phyloP scores from a whole-genome alignment of 805 yeast species.

The Metschnikowia dekortorum region DNA sequence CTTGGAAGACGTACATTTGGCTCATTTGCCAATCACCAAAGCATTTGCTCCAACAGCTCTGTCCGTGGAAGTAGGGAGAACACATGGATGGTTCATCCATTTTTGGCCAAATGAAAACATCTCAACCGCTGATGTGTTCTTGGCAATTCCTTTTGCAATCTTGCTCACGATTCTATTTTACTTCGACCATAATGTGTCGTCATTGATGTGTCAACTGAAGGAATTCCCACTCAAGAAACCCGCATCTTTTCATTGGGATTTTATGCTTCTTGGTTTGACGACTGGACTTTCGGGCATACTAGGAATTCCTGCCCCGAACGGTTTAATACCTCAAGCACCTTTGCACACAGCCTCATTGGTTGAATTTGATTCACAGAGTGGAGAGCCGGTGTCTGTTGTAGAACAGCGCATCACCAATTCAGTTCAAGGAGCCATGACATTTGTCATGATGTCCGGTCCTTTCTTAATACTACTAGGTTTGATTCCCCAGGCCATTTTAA shows the following conservation, averaged over 20 bases:
- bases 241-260: conserved; percentile 89
- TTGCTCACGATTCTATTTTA: conserved; percentile 80
- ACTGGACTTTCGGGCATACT: conserved; percentile 84
- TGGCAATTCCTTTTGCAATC: conserved; percentile 91
- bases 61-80: conserved; percentile 27
- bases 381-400: conserved; percentile 54
- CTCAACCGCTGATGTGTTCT: conserved; percentile 68
- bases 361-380: conserved; percentile 41
- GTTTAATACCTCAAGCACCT: conserved; percentile 96
- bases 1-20: conserved; percentile 52
- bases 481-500: conserved; percentile 89
- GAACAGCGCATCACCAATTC: conserved; percentile 88
- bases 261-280: conserved; percentile 74
- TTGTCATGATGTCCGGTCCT: conserved; percentile 89
- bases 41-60: conserved; percentile 69
- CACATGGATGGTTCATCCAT: conserved; percentile 71
- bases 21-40: conserved; percentile 61
- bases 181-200: conserved; percentile 93
- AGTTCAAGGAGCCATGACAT: conserved; percentile 74
- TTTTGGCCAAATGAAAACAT: conserved; percentile 61
- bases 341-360: conserved; percentile 78
- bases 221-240: conserved; percentile 82
- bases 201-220: conserved; percentile 85
- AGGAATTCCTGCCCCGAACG: conserved; percentile 96
- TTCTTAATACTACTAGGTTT: conserved; percentile 71